These are phyloP conservation scores for Macrolepiota fuliginosa DNA, from an alignment of 768 basidiomycete genomes.

Conservation along the genomic window DNA sequence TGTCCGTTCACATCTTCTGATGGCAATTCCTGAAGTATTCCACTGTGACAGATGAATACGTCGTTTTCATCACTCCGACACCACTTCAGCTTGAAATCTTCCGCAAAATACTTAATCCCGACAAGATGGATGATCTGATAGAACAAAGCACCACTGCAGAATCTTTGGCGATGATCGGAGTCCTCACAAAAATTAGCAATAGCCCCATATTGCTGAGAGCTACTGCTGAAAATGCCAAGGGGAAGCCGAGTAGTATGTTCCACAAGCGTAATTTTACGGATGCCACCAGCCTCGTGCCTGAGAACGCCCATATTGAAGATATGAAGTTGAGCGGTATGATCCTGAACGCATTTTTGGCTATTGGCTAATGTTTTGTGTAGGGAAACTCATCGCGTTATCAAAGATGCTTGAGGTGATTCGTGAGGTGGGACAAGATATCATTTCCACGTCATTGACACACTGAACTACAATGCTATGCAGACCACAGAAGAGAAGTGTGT, in stretches of 20 bases:
- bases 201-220: constrained; percentile 86
- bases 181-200: constrained; percentile 88
- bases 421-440: constrained; percentile 37
- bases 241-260: constrained; percentile 29
- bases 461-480: constrained; percentile 29
- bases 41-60: constrained; percentile 78
- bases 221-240: constrained; percentile 62
- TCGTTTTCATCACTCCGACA: constrained; percentile 94
- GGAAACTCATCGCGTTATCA: constrained; percentile 70
- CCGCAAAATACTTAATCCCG: constrained; percentile 67
- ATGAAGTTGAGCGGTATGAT: constrained; percentile 74
- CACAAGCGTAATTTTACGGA: constrained; percentile 51
- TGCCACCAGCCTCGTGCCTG: constrained; percentile 62
- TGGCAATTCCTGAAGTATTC: neutral
- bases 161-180: constrained; percentile 75
- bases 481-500: constrained; percentile 92
- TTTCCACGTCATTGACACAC: neutral
- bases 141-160: constrained; percentile 72
- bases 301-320: constrained; percentile 60
- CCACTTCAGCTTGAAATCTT: constrained; percentile 81
- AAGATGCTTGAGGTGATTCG: constrained; percentile 60
- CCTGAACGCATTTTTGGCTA: neutral
- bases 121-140: constrained; percentile 59
- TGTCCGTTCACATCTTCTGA: constrained; percentile 21
- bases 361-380: constrained; percentile 34